Evolutionary conservation across 257 asterid species (phyloP).

Genomic region (Anisodus tanguticus): DNA sequence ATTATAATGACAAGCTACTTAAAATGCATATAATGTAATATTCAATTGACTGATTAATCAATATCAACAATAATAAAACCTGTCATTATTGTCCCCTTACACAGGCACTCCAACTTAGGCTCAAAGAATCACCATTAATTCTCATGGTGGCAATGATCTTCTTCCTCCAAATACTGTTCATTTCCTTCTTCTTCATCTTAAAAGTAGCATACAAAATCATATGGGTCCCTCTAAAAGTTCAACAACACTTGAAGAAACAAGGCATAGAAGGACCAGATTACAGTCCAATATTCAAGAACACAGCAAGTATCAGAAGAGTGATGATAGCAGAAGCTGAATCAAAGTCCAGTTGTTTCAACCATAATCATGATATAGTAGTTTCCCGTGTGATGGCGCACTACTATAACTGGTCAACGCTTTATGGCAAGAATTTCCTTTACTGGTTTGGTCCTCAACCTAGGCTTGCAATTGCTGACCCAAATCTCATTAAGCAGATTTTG

Average conservation of each 20-base stretch:
- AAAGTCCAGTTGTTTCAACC: slow-evolving; percentile 34
- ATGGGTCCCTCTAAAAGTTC: slow-evolving; percentile 43
- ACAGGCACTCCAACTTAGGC: not conserved
- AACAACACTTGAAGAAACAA: slow-evolving; percentile 45
- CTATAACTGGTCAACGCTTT: slow-evolving; percentile 50
- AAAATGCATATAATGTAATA: too few relatives aligned
- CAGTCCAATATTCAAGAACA: slow-evolving; percentile 47
- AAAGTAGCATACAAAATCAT: slow-evolving; percentile 35
- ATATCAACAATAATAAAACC: not conserved
- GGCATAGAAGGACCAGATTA: slow-evolving; percentile 50
- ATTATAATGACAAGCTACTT: too few relatives aligned
- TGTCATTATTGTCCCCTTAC: not conserved
- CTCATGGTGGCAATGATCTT: slow-evolving; percentile 19
- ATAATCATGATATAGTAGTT: slow-evolving; percentile 40
- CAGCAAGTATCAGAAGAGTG: slow-evolving; percentile 43
- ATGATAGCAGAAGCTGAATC: slow-evolving; percentile 50
- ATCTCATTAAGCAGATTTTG: slow-evolving; percentile 47
- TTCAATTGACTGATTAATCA: too few relatives aligned
- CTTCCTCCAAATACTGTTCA: slow-evolving; percentile 17
- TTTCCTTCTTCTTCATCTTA: slow-evolving; percentile 17
- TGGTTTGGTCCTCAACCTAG: slow-evolving; percentile 60
- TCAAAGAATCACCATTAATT: not conserved
- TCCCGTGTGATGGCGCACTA: slow-evolving; percentile 52
- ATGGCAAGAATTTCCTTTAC: slow-evolving; percentile 48
- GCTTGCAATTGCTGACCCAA: slow-evolving; percentile 47